Percentiles rank a stretch among this genome's conserved stretches.
Evolutionary conservation across 352 stramenopile genomes (phyloP).

Genomic region (Peronospora farinosa): DNA sequence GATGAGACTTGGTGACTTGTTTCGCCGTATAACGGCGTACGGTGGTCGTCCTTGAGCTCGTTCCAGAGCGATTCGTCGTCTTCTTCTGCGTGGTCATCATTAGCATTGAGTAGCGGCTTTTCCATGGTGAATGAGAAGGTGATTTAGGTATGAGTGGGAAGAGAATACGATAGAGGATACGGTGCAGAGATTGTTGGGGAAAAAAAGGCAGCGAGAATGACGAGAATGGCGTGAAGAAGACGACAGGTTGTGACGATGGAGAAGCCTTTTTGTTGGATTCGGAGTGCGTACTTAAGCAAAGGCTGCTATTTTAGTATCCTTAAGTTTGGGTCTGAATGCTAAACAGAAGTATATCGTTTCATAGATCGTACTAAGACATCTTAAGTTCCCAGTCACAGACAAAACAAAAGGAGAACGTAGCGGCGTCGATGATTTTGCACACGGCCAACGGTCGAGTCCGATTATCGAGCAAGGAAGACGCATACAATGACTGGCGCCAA

Average conservation of each 20-base stretch:
- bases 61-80: slow-evolving; percentile 80
- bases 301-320: neutral
- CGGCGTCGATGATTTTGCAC: no score
- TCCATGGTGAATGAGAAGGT: slow-evolving; percentile 34
- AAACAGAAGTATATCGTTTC: no score
- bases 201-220: neutral
- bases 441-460: no score
- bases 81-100: slow-evolving; percentile 33
- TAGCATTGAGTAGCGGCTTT: slow-evolving; percentile 51
- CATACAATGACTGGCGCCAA: no score
- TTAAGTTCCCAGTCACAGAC: no score
- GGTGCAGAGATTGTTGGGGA: neutral
- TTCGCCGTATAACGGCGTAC: slow-evolving; percentile 21
- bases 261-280: slow-evolving; percentile 9
- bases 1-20: slow-evolving; percentile 14
- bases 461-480: no score
- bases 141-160: neutral
- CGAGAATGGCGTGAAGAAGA: neutral
- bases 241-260: slow-evolving; percentile 3
- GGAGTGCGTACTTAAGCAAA: slow-evolving; percentile 12
- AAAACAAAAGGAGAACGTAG: no score
- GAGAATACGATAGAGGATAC: slow-evolving; percentile 12
- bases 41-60: slow-evolving; percentile 61
- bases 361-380: no score
- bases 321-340: no score